A percentile compares a stretch with the other conserved stretches of the same genome.
These are phyloP conservation scores for Calonectria ilicicola DNA, from an alignment of 2,329 filamentous ascomycete genomes.

Conservation along the genomic window DNA sequence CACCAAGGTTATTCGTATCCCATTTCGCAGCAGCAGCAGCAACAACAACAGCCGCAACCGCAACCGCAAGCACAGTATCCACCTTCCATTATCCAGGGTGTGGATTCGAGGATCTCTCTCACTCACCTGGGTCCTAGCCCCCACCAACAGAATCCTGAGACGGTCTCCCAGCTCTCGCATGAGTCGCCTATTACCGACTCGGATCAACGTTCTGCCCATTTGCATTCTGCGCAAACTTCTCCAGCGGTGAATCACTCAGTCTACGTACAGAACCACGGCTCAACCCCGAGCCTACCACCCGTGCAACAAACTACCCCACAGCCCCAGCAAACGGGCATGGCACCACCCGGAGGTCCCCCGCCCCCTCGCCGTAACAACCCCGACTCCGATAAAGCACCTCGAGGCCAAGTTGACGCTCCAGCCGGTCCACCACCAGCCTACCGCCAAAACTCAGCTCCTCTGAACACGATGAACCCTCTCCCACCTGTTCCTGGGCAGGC, in stretches of 20 bases:
- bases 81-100: conserved; percentile 44
- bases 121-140: conserved; percentile 48
- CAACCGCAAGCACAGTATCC: conserved; percentile 37
- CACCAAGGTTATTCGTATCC: conserved; percentile 41
- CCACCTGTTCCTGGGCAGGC: conserved; percentile 53
- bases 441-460: conserved; percentile 60
- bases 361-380: conserved; percentile 60
- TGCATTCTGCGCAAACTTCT: conserved; percentile 58
- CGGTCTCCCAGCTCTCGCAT: conserved; percentile 71
- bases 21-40: conserved; percentile 52
- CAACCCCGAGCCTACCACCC: conserved; percentile 44
- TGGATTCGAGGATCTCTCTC: conserved; percentile 50
- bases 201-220: conserved; percentile 55
- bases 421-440: conserved; percentile 64
- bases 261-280: conserved; percentile 51
- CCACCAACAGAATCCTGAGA: conserved; percentile 64
- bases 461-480: conserved; percentile 57
- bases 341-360: conserved; percentile 58
- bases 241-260: conserved; percentile 54
- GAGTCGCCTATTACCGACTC: conserved; percentile 68
- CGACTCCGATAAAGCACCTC: conserved; percentile 61
- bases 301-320: conserved; percentile 43
- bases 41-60: conserved; percentile 32
- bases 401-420: conserved; percentile 56
- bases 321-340: conserved; percentile 56